Evolutionary conservation across 2,329 filamentous ascomycete species (phyloP).

Genomic region (Fusarium nematophilum): DNA sequence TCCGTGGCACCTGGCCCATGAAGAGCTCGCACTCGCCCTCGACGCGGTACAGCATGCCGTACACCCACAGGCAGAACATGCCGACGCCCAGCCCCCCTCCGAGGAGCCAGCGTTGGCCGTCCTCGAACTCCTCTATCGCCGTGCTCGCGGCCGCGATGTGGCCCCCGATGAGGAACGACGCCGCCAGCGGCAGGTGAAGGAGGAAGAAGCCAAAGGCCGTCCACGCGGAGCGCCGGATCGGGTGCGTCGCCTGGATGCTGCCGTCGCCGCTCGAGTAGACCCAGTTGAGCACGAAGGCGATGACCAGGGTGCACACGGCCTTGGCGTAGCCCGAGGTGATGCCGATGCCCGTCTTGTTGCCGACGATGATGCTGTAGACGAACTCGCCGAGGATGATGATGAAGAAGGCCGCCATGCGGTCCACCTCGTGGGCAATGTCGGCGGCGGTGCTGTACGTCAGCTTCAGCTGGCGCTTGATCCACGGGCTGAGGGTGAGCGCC

Average conservation of each 20-base stretch:
- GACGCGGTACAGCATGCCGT: conserved; percentile 55
- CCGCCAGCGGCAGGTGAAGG: conserved; percentile 58
- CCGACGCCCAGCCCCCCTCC: conserved; percentile 59
- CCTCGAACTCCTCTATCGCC: conserved; percentile 52
- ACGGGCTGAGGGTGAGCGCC: conserved; percentile 57
- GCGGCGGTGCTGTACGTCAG: conserved; percentile 60
- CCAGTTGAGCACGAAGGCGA: conserved; percentile 63
- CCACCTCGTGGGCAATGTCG: conserved; percentile 61
- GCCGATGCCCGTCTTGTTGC: conserved; percentile 57
- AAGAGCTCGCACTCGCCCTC: conserved; percentile 51
- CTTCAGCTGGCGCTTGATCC: conserved; percentile 55
- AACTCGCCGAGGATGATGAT: conserved; percentile 65
- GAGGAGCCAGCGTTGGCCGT: conserved; percentile 59
- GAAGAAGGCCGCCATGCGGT: conserved; percentile 62
- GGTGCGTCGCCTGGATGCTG: conserved; percentile 55
- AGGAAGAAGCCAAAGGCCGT: conserved; percentile 59
- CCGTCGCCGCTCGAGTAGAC: conserved; percentile 62
- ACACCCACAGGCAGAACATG: conserved; percentile 57
- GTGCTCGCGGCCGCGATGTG: conserved; percentile 58
- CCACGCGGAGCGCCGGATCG: conserved; percentile 56
- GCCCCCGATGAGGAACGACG: conserved; percentile 59
- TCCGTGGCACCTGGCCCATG: conserved; percentile 49
- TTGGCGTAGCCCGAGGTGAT: conserved; percentile 56
- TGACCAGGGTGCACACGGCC: conserved; percentile 60
- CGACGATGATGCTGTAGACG: conserved; percentile 60